Conservation (phyloP, 108 stramenopile species). For the Cyclotella cryptica region DNA sequence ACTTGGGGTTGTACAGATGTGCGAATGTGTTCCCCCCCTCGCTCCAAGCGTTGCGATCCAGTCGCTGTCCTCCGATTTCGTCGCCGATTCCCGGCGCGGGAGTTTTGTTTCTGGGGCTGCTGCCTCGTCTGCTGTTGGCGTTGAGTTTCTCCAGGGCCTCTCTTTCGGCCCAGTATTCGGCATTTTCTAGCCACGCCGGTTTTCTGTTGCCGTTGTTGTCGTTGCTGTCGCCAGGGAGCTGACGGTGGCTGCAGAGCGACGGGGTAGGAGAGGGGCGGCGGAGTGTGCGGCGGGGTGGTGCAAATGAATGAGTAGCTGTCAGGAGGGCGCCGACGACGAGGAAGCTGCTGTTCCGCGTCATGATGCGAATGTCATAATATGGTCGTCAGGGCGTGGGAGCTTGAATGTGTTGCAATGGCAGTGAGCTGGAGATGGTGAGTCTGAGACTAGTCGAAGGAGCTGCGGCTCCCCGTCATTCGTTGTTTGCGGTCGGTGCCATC, state of each 20-base stretch:
- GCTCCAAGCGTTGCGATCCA: neutral
- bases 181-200: conserved; percentile 4
- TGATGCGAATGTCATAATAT: neutral
- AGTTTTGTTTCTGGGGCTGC: neutral
- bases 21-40: conserved; percentile 17
- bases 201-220: neutral
- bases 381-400: no score
- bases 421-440: no score
- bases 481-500: no score
- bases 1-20: conserved; percentile 11
- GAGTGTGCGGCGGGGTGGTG: neutral
- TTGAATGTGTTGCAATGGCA: no score
- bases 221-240: neutral
- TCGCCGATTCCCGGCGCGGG: neutral
- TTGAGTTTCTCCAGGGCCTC: conserved; percentile 1
- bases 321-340: neutral
- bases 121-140: neutral
- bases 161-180: conserved; percentile 10
- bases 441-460: no score
- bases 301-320: neutral
- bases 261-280: neutral
- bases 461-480: no score
- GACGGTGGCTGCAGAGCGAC: neutral
- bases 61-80: neutral
- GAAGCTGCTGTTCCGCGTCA: neutral